Percentiles rank a stretch among this genome's conserved stretches.
phyloP scores from a whole-genome alignment of 1,284 basidiomycete species.

The Sparassis latifolia region DNA sequence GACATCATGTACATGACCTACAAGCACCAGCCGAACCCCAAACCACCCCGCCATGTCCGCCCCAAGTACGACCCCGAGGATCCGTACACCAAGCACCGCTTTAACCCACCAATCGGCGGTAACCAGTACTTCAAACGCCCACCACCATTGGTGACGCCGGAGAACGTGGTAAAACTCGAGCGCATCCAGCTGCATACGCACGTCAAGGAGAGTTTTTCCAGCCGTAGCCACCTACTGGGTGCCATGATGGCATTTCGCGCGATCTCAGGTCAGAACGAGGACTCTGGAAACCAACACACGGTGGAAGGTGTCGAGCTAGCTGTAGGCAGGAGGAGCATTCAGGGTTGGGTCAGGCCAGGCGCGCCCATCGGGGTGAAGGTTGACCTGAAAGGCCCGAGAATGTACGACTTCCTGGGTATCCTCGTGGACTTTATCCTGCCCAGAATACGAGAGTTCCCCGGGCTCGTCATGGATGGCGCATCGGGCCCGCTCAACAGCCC shows the following conservation, averaged over 20 bases:
- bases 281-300: constrained; percentile 62
- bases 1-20: constrained; percentile 96
- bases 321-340: constrained; percentile 71
- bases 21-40: constrained; percentile 59
- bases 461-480: constrained; percentile 67
- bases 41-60: constrained; percentile 51
- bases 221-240: constrained; percentile 74
- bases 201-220: constrained; percentile 73
- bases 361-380: constrained; percentile 87
- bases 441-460: constrained; percentile 85
- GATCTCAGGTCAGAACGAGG: constrained; percentile 77
- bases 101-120: constrained; percentile 72
- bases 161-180: constrained; percentile 74
- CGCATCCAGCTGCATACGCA: constrained; percentile 82
- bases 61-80: constrained; percentile 72
- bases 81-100: constrained; percentile 73
- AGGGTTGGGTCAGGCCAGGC: constrained; percentile 83
- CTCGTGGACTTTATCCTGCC: constrained; percentile 94
- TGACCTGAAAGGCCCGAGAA: constrained; percentile 81
- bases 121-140: constrained; percentile 58
- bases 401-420: constrained; percentile 90
- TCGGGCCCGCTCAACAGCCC: constrained; percentile 61
- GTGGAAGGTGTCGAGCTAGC: constrained; percentile 79
- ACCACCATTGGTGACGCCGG: constrained; percentile 54
- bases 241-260: constrained; percentile 85